phyloP scores from a whole-genome alignment of 768 basidiomycete species.

The Cytidiella melzeri region DNA sequence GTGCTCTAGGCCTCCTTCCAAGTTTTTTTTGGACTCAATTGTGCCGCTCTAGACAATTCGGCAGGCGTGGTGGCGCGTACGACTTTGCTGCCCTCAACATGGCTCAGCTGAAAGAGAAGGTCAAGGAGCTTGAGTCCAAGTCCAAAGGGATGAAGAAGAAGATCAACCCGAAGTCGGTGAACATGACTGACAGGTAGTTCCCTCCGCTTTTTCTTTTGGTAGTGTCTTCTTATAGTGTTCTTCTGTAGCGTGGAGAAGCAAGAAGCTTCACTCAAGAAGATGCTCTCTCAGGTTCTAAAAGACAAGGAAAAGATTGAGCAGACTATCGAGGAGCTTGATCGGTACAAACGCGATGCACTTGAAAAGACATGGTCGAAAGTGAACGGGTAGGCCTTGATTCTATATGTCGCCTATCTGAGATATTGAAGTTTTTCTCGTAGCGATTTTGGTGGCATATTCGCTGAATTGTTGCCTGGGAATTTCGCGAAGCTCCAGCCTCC shows the following conservation, averaged over 20 bases:
- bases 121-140: slow-evolving; percentile 65
- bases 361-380: slow-evolving; percentile 97
- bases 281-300: slow-evolving; percentile 78
- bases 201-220: neutral
- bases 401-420: neutral
- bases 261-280: slow-evolving; percentile 81
- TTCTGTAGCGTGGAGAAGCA: slow-evolving; percentile 82
- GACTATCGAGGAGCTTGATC: slow-evolving; percentile 88
- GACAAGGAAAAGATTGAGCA: slow-evolving; percentile 95
- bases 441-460: slow-evolving; percentile 96
- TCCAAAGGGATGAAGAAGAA: slow-evolving; percentile 92
- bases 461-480: slow-evolving; percentile 91
- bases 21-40: neutral
- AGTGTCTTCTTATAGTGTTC: neutral
- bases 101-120: slow-evolving; percentile 49
- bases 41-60: slow-evolving; percentile 59
- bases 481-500: slow-evolving; percentile 93
- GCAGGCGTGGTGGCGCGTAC: slow-evolving; percentile 72
- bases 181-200: slow-evolving; percentile 88
- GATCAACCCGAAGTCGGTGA: slow-evolving; percentile 91
- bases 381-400: slow-evolving; percentile 54
- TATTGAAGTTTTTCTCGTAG: slow-evolving; percentile 33
- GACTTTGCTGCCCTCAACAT: slow-evolving; percentile 72
- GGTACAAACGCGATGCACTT: slow-evolving; percentile 89
- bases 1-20: neutral